These are phyloP conservation scores for Groenewaldozyma sp. DNA, from an alignment of 1,139 yeast genomes.

Conservation along the genomic window DNA sequence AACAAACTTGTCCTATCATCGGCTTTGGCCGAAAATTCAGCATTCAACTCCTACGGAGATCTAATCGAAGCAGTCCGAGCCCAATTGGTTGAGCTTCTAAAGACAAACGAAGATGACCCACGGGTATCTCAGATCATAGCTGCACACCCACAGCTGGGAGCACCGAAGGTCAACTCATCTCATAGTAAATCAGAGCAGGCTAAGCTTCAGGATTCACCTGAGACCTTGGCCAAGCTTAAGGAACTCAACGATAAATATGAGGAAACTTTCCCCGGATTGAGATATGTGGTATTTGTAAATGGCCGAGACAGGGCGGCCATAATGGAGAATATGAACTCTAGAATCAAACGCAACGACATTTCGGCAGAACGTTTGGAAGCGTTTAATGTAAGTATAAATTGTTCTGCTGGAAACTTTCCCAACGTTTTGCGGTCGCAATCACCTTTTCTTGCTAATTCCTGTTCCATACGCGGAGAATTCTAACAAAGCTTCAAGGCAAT, in stretches of 20 bases:
- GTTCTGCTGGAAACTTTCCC: slow-evolving; percentile 33
- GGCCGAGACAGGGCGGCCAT: slow-evolving; percentile 62
- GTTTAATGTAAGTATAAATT: slow-evolving; percentile 36
- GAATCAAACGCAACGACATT: slow-evolving; percentile 51
- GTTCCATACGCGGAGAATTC: slow-evolving; percentile 5
- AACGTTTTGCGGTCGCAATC: not conserved
- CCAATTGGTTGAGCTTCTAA: slow-evolving; percentile 32
- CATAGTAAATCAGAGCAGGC: slow-evolving; percentile 70
- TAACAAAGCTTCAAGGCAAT: slow-evolving; percentile 39
- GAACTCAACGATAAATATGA: slow-evolving; percentile 59
- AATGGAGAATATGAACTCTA: slow-evolving; percentile 52
- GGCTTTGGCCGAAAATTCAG: slow-evolving; percentile 14
- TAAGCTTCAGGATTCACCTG: slow-evolving; percentile 40
- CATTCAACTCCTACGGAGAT: slow-evolving; percentile 32
- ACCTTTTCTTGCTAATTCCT: not conserved
- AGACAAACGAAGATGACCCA: slow-evolving; percentile 19
- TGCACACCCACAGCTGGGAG: slow-evolving; percentile 87
- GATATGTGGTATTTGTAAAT: slow-evolving; percentile 87
- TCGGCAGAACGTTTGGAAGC: slow-evolving; percentile 54
- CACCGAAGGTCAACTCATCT: slow-evolving; percentile 44
- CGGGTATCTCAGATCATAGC: slow-evolving; percentile 37
- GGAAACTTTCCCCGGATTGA: slow-evolving; percentile 61
- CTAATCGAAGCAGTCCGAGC: slow-evolving; percentile 44
- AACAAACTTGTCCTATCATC: slow-evolving; percentile 36
- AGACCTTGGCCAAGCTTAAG: slow-evolving; percentile 43